A percentile compares a stretch with the other conserved stretches of the same genome.
Evolutionary conservation across 306 rosid species (phyloP).

Genomic region (Arachis hypogaea): DNA sequence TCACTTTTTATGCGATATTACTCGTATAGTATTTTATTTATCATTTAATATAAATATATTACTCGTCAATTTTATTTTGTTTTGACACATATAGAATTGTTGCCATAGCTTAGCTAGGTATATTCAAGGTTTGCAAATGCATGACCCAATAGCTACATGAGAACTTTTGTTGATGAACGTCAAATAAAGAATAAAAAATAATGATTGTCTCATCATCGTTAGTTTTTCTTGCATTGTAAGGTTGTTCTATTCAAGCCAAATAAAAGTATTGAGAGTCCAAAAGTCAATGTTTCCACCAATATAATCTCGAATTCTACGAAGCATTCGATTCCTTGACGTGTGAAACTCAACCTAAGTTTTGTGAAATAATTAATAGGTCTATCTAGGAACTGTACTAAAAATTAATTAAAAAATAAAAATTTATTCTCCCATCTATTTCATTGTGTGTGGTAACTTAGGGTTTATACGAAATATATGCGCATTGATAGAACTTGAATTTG

Average conservation of each 20-base stretch:
- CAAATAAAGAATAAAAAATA: not conserved
- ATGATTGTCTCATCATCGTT: not conserved
- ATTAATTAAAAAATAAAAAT: not conserved
- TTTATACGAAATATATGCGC: conserved; percentile 12
- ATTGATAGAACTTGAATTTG: conserved; percentile 32
- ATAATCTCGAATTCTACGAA: conserved; percentile 30
- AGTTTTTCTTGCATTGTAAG: conserved; percentile 35
- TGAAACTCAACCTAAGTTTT: conserved; percentile 49
- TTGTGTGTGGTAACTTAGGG: conserved; percentile 9
- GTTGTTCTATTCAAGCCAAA: conserved; percentile 21
- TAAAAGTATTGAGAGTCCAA: conserved; percentile 24
- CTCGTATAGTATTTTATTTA: too few relatives aligned
- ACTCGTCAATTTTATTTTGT: not conserved
- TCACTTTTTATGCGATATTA: too few relatives aligned
- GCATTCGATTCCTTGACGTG: conserved; percentile 62
- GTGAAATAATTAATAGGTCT: conserved; percentile 23
- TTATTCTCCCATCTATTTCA: conserved; percentile 27
- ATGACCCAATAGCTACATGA: conserved; percentile 10
- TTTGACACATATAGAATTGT: conserved; percentile 1
- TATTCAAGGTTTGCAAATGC: not conserved
- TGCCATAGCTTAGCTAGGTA: not conserved
- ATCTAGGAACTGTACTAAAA: conserved; percentile 2
- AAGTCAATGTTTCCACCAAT: conserved; percentile 41
- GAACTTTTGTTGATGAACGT: not conserved
- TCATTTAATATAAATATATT: too few relatives aligned